A percentile compares a stretch with the other conserved stretches of the same genome.
Evolutionary conservation across 768 basidiomycete genomes (phyloP).

Genomic region (Collybiopsis luxurians): DNA sequence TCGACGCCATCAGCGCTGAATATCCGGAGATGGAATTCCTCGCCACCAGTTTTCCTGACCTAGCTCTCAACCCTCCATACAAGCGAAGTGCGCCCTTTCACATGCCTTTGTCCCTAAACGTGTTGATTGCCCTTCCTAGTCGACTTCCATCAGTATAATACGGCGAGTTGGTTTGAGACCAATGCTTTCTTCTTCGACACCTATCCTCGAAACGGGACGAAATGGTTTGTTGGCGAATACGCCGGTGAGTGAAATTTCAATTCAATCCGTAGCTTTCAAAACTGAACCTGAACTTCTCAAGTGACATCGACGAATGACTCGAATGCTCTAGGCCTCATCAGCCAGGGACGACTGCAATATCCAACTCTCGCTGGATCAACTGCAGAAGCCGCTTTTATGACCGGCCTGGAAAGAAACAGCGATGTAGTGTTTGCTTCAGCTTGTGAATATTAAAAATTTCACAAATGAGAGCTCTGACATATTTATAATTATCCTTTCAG

Average conservation of each 20-base stretch:
- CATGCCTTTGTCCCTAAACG: background rate
- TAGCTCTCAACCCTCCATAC: slow-evolving; percentile 45
- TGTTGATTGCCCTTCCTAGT: slow-evolving; percentile 20
- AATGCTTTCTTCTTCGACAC: slow-evolving; percentile 51
- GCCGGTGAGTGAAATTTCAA: no score
- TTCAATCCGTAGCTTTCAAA: no score
- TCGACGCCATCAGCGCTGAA: slow-evolving; percentile 18
- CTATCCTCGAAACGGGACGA: slow-evolving; percentile 51
- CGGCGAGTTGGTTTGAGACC: slow-evolving; percentile 32
- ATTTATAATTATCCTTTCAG: background rate
- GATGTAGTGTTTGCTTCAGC: slow-evolving; percentile 57
- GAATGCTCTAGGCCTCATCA: slow-evolving; percentile 25
- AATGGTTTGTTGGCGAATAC: slow-evolving; percentile 58
- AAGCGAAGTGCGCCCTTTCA: slow-evolving; percentile 27
- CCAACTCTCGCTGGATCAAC: slow-evolving; percentile 36
- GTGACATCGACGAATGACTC: slow-evolving; percentile 31
- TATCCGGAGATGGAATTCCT: slow-evolving; percentile 40
- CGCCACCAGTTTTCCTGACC: slow-evolving; percentile 41
- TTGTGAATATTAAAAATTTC: slow-evolving; percentile 28
- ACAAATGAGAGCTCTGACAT: background rate
- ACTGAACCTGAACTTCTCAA: no score
- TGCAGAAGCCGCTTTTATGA: slow-evolving; percentile 62
- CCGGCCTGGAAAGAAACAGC: slow-evolving; percentile 53
- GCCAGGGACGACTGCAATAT: slow-evolving; percentile 26
- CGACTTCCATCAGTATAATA: slow-evolving; percentile 53